A percentile compares a stretch with the other conserved stretches of the same genome.
These are phyloP conservation scores for Ocimum tenuiflorum DNA, from an alignment of 257 asterid species.

Conservation along the genomic window DNA sequence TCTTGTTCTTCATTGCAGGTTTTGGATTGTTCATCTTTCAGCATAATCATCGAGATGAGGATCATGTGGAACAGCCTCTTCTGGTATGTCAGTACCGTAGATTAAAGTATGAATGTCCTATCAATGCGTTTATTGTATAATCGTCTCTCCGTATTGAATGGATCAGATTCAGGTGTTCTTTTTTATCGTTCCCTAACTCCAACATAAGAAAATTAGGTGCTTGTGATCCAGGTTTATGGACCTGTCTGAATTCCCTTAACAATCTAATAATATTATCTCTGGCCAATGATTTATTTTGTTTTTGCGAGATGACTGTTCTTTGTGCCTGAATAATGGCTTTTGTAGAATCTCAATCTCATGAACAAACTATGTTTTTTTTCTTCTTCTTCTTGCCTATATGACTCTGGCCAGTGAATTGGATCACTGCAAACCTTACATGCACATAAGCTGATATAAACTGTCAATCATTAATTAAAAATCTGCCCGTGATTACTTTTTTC, in stretches of 20 bases:
- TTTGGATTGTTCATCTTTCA: conserved; percentile 55
- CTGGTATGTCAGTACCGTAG: conserved; percentile 30
- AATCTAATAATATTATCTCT: not conserved
- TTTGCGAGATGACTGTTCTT: not conserved
- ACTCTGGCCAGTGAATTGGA: not conserved
- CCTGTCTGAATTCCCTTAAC: not conserved
- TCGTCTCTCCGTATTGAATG: not conserved
- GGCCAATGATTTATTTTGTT: not conserved
- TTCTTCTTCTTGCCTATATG: not conserved
- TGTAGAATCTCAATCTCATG: not conserved
- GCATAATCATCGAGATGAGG: conserved; percentile 49
- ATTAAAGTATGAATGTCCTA: not conserved
- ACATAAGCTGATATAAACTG: not conserved
- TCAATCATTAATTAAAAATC: too few relatives aligned
- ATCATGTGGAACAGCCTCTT: conserved; percentile 52
- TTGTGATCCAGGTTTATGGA: conserved; percentile 14
- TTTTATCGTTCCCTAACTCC: not conserved
- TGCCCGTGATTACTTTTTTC: too few relatives aligned
- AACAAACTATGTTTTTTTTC: not conserved
- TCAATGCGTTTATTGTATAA: not conserved
- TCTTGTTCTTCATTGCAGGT: conserved; percentile 46
- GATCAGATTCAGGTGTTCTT: not conserved
- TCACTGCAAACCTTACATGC: not conserved
- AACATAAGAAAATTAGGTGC: not conserved
- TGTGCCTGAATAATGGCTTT: not conserved